Base-by-base conservation (phyloP, 2,329 filamentous ascomycete species). In the Colletotrichum endophyticum region DNA sequence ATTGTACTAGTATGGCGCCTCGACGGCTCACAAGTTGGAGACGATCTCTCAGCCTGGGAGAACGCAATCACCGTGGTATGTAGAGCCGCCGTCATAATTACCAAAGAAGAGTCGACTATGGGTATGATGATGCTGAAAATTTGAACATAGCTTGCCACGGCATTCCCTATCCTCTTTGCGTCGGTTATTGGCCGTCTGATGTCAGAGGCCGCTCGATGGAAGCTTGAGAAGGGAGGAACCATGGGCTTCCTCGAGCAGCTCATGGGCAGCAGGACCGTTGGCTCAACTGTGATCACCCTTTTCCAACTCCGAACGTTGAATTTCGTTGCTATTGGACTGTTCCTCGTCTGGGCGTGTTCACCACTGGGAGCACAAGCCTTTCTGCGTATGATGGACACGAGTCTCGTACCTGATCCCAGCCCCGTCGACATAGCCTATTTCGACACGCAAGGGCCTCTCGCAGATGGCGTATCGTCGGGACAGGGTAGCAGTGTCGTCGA, bases 321-420 rank as follows among this genome's bases (percentile, higher is more conserved):
- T 66, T 22, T 79, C 6, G 75, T 84, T 8, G 79, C 78, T 1
- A 8, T 82, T 5, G 70, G 67, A 2, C 71, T 84, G 15, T 61
- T 83, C 8, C 16, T 83, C 1, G 32, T 82, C 15, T 84, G 83
- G 82, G 76, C 77, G 27, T 75, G 83, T 19, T 84, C 82, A 7
- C 82, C 82, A 2, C 72, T 84, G 5, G 83, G 82, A 15, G 78
- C 79, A n/a, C 82, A 84, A 76, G 78, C 82, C 0, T 66, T 81
- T 16, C 68, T 84, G 36, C 81, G 81, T 2, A 68, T 77, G 34
- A 56, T 78, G 19, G 36, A 70, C 4, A 56, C 66, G 11, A 22
- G 36, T 3, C 22, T 28, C 6, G 44, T 28, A 5, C 19, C 32
- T 8, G 8, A 19, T 1, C 34, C 28, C 0, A n/a, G 44, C 2